Evolutionary conservation across 2,329 filamentous ascomycete genomes (phyloP).

Genomic region (Pseudocercospora crystallina): DNA sequence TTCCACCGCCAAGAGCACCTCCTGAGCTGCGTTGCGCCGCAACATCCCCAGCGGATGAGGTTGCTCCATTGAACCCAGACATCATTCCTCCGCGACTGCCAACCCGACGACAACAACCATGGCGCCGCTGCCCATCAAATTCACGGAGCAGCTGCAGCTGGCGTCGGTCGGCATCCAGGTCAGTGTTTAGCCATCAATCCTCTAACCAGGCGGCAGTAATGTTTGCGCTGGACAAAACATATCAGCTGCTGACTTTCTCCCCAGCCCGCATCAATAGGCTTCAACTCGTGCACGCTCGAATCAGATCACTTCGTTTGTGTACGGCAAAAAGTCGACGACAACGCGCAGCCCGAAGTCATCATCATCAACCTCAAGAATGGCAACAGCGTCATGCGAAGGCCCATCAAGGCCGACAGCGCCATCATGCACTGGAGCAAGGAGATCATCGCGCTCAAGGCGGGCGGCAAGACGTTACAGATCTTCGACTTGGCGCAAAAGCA

Average conservation of each 20-base stretch:
- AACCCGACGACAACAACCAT: conserved; percentile 37
- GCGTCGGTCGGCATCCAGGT: conserved; percentile 51
- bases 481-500: conserved; percentile 91
- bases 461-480: conserved; percentile 92
- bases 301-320: conserved; percentile 96
- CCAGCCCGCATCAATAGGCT: conserved; percentile 72
- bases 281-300: conserved; percentile 93
- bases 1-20: conserved; percentile 11
- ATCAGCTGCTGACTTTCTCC: conserved; percentile 22
- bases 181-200: conserved; percentile 27
- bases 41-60: conserved; percentile 28
- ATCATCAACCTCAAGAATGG: conserved; percentile 97
- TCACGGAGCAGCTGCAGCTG: conserved; percentile 80
- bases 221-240: neutral
- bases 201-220: no score
- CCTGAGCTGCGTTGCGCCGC: conserved; percentile 25
- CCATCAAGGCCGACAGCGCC: conserved; percentile 98
- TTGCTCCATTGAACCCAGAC: conserved; percentile 13
- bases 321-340: conserved; percentile 85
- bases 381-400: conserved; percentile 90
- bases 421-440: conserved; percentile 99
- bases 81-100: conserved; percentile 5
- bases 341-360: conserved; percentile 86
- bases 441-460: conserved; percentile 94
- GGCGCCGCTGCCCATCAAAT: conserved; percentile 84